Evolutionary conservation across 495 filamentous ascomycete species (phyloP).

Genomic region (Daldinia decipiens): DNA sequence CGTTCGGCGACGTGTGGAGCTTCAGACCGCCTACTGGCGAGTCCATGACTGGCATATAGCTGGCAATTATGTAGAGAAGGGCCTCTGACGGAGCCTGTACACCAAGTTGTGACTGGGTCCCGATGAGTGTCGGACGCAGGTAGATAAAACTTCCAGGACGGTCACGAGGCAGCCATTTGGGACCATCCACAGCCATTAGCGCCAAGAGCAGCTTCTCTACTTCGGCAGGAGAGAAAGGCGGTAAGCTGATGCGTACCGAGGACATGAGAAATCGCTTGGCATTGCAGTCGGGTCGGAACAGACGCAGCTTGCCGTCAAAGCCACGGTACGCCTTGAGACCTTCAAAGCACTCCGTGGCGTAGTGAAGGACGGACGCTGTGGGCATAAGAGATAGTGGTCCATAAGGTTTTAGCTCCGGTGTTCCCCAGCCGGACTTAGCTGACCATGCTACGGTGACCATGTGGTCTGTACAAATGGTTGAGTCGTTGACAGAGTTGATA

Average conservation of each 20-base stretch:
- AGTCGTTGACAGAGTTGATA: conserved; percentile 53
- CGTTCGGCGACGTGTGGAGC: conserved; percentile 78
- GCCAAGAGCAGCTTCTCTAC: conserved; percentile 79
- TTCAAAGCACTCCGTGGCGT: conserved; percentile 93
- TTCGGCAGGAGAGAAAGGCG: conserved; percentile 75
- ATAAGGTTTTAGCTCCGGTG: conserved; percentile 81
- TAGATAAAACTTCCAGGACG: conserved; percentile 78
- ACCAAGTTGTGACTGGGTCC: conserved; percentile 78
- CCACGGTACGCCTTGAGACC: conserved; percentile 90
- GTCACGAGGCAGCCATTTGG: conserved; percentile 81
- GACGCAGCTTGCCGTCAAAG: conserved; percentile 79
- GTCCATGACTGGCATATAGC: conserved; percentile 73
- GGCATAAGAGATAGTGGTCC: conserved; percentile 84
- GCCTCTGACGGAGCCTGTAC: conserved; percentile 85
- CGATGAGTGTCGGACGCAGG: conserved; percentile 84
- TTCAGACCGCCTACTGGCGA: conserved; percentile 70
- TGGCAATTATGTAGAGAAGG: conserved; percentile 81
- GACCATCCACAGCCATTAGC: conserved; percentile 73
- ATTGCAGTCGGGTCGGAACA: conserved; percentile 88
- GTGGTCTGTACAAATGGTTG: conserved; percentile 84
- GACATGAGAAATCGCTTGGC: conserved; percentile 76
- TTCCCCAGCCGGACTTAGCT: conserved; percentile 72
- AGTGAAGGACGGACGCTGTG: conserved; percentile 86
- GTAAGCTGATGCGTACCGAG: conserved; percentile 78
- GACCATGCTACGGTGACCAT: conserved; percentile 86